These are phyloP conservation scores for Catunica adiposa DNA, from an alignment of 2,329 filamentous ascomycete genomes.

Conservation along the genomic window DNA sequence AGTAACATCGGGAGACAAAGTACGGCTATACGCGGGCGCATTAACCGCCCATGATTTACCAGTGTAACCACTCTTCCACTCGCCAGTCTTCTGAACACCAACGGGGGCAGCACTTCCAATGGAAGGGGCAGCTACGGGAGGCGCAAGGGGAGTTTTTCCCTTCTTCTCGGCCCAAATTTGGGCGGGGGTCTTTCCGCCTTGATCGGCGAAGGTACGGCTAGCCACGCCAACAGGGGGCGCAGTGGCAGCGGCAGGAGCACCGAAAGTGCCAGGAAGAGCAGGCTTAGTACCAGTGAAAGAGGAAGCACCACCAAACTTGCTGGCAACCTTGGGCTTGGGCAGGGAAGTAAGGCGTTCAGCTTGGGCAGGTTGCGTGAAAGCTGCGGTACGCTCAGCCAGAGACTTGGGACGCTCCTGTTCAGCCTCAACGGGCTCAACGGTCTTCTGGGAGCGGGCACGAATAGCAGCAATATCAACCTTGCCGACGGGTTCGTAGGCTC, in stretches of 20 bases:
- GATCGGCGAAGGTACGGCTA: slow-evolving; percentile 83
- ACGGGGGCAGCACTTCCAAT: slow-evolving; percentile 36
- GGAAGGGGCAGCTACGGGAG: slow-evolving; percentile 29
- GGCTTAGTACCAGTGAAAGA: slow-evolving; percentile 80
- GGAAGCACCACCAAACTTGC: slow-evolving; percentile 60
- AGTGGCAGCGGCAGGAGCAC: slow-evolving; percentile 42
- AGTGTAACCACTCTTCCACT: slow-evolving; percentile 82
- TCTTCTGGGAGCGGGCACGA: slow-evolving; percentile 62
- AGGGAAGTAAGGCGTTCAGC: slow-evolving; percentile 72
- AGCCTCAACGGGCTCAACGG: slow-evolving; percentile 23
- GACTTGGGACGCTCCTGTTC: slow-evolving; percentile 34
- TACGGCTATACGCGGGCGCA: slow-evolving; percentile 50
- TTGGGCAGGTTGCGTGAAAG: slow-evolving; percentile 43
- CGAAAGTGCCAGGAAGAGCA: slow-evolving; percentile 54
- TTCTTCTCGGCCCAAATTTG: slow-evolving; percentile 98
- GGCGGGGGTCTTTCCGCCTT: slow-evolving; percentile 89
- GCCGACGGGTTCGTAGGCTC: slow-evolving; percentile 83
- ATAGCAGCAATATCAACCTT: slow-evolving; percentile 97
- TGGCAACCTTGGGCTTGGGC: slow-evolving; percentile 88
- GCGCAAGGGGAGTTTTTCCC: slow-evolving; percentile 38
- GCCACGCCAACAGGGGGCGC: slow-evolving; percentile 54
- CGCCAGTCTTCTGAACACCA: slow-evolving; percentile 54
- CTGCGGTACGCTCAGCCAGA: slow-evolving; percentile 59
- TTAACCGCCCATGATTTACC: slow-evolving; percentile 86
- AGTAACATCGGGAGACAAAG: slow-evolving; percentile 44